phyloP scores from a whole-genome alignment of 495 filamentous ascomycete genomes.

The Trichoderma erinaceum region DNA sequence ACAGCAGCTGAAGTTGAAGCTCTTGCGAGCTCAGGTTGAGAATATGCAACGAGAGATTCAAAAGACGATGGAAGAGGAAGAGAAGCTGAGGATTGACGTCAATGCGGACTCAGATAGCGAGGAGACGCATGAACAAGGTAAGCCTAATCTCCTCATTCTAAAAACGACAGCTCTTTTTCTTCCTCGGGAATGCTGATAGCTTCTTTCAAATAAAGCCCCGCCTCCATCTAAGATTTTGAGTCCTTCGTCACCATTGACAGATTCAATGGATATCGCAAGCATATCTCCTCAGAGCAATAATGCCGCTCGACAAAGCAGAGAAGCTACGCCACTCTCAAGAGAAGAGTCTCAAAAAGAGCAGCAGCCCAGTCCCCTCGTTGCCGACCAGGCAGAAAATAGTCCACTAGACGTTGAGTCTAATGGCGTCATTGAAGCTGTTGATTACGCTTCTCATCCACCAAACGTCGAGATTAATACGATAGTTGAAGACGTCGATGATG shows the following conservation, averaged over 20 bases:
- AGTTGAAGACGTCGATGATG: neutral
- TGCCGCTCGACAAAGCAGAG: neutral
- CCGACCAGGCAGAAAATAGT: neutral
- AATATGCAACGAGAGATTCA: constrained; percentile 55
- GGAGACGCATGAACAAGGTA: constrained; percentile 3
- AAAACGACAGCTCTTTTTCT: no score
- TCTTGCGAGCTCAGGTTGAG: constrained; percentile 51
- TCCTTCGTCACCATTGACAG: neutral
- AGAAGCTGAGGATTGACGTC: constrained; percentile 49
- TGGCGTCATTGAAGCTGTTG: neutral
- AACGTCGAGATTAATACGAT: neutral
- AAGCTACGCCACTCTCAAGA: neutral
- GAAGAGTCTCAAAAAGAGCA: neutral
- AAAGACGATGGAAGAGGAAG: constrained; percentile 35
- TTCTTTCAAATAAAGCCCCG: neutral
- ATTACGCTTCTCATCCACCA: neutral
- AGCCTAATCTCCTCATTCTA: neutral
- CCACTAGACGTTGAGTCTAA: neutral
- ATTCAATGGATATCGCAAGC: constrained; percentile 12
- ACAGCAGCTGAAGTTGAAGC: constrained; percentile 45
- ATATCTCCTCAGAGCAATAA: constrained; percentile 1
- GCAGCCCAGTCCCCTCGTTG: neutral
- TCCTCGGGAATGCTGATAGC: neutral
- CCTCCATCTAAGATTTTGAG: neutral
- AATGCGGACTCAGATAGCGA: constrained; percentile 22